Evolutionary conservation across 2,329 filamentous ascomycete genomes (phyloP).

Genomic region (Chaetomiaceae sp.): DNA sequence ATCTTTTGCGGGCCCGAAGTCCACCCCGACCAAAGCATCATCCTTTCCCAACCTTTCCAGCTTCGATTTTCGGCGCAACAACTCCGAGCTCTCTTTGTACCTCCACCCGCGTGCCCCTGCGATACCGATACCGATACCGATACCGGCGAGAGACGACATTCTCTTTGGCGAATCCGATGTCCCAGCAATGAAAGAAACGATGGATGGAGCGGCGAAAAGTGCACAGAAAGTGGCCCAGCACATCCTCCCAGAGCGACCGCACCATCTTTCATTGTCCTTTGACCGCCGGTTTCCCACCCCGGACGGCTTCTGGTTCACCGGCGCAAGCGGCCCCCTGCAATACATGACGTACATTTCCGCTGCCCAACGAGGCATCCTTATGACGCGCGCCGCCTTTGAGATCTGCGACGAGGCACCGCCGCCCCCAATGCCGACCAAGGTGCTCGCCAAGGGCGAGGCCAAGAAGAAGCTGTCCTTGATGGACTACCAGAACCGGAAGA

Average conservation of each 20-base stretch:
- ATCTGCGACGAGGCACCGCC: constrained; percentile 51
- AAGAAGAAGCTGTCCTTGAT: constrained; percentile 56
- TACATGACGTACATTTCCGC: constrained; percentile 55
- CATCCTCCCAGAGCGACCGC: constrained; percentile 48
- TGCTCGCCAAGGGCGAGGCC: constrained; percentile 37
- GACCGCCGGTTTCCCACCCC: constrained; percentile 44
- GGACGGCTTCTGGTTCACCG: constrained; percentile 38
- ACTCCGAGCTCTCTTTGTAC: not conserved
- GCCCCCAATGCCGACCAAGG: constrained; percentile 31
- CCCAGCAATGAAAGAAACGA: constrained; percentile 37
- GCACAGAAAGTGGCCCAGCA: constrained; percentile 49
- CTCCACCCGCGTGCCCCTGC: not conserved
- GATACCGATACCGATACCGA: too few species aligned
- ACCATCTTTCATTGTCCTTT: constrained; percentile 48
- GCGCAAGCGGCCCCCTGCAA: constrained; percentile 44
- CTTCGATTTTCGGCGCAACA: not conserved
- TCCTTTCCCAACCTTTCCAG: not conserved
- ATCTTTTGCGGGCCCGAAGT: too few species aligned
- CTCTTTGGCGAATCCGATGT: constrained; percentile 25
- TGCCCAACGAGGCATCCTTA: constrained; percentile 52
- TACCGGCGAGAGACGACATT: constrained; percentile 1
- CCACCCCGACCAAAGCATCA: not conserved
- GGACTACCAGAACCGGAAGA: constrained; percentile 52
- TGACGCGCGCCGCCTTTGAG: constrained; percentile 54
- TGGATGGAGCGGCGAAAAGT: constrained; percentile 56